Evolutionary conservation across 805 yeast species (phyloP), one percentile per base, ranked within the genome.

Genomic region (Cyberlindnera veronae): DNA sequence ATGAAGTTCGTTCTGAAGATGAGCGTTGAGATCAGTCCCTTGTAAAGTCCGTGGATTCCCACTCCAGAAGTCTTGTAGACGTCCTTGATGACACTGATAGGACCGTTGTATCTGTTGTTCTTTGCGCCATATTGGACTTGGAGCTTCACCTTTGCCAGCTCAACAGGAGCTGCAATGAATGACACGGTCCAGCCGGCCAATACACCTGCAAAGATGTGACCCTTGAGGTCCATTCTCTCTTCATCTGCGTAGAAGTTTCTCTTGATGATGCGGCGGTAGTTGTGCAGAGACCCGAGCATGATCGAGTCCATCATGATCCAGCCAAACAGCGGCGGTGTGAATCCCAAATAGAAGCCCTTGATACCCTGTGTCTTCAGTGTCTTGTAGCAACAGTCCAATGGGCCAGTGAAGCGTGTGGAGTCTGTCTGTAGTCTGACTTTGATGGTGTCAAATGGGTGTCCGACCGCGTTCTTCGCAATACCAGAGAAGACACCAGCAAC

Each of bases 101-200:
- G 96, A 1, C 96, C 96, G 3, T 67, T 69, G 57, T 83, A 88
- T 10, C 73, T 53, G 48, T 70, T 81, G 13, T 84, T 66, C 30
- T 75, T 72, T 11, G 89, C 81, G 58, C 87, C 95, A 58, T 89
- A 89, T 57, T 89, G 96, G 11, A 89, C 88, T 61, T 89, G 96
- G 36, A 89, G 69, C 46, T 95, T 72, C 3, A 95, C 95, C 63
- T 89, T 89, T 50, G 89, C 79, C 52, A 84, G 83, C 60, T 89
- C 97, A 7, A 89, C 83, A 2, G 96, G 96, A 0, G 96, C 95
- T 5, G 97, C 97, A n/a, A 89, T 90, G 66, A 89, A 84, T 34
- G 91, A 81, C 12, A 89, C 96, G 0, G 96, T 89, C 82, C 83
- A 77, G 2, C 97, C 96, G 8, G 93, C 79, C 42, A 73, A 51